Base-by-base conservation (phyloP, 306 rosid species). In the Dryas alaskensis region DNA sequence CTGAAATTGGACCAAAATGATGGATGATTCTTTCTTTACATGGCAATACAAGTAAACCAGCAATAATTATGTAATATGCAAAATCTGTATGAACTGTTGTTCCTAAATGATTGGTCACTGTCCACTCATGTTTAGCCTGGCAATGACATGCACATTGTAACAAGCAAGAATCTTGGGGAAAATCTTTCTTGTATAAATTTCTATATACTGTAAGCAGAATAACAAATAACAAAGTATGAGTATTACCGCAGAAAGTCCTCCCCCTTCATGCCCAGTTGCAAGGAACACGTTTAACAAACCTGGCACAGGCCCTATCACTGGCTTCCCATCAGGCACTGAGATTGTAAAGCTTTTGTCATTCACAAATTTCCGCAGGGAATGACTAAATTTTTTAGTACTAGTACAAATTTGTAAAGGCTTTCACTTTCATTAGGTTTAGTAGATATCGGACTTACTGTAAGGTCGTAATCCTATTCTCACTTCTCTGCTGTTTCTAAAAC, bases 231-330 rank as follows among this genome's bases (percentile, higher is more conserved):
- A 57, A 57, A 65, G 69, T n/a, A 17, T 3, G 10, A 77, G 62
- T 57, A 74, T 82, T 81, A 93, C 98, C 98, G 88, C 48, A 10
- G 96, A 70, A 81, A 93, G 97, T 62, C 98, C 97, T 39, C 72
- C 75, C 49, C 97, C 98, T 91, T 93, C 97, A 82, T 93, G 98
- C 64, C 98, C 98, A 14, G 98, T 89, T 42, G 98, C 98, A 78
- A 93, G 85, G 84, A 82, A 89, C 77, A 93, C 75, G 74, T 88
- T 93, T 60, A 90, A 67, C 81, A 89, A 65, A 68, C 96, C 92
- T 82, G 96, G 93, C 72, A 91, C 89, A 50, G 84, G 88, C 46
- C 98, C 97, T 31, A 93, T 87, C 64, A 85, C 44, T 10, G 98
- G 98, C 89, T 89, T 93, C 82, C 97, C 97, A 86, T 89, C 96